Conservation (phyloP, 768 basidiomycete genomes). For the Lentinus tigrinus region DNA sequence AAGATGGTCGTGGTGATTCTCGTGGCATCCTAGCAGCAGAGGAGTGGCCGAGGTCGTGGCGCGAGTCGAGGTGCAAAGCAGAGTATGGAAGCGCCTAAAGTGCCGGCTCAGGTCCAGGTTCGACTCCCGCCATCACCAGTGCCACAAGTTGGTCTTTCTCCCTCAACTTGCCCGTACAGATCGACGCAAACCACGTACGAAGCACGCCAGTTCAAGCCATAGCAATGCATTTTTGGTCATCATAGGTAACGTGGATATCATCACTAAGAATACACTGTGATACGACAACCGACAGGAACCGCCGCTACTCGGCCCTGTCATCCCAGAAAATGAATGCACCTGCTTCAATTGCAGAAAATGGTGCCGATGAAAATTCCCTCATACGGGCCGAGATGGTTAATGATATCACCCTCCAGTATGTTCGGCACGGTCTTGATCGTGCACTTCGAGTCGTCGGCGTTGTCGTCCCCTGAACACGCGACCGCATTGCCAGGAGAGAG, state of each 20-base stretch:
- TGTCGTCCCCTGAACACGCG: slow-evolving; percentile 52
- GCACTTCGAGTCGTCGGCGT: slow-evolving; percentile 52
- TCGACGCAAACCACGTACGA: too few species aligned
- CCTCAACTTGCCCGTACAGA: too few species aligned
- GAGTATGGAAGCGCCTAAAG: too few species aligned
- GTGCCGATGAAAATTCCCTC: slow-evolving; percentile 53
- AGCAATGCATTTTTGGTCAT: too few species aligned
- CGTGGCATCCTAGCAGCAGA: slow-evolving; percentile 11
- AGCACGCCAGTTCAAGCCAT: too few species aligned
- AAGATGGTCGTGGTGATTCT: slow-evolving; percentile 10
- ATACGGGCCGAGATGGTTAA: slow-evolving; percentile 59
- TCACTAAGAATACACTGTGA: background rate
- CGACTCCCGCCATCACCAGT: background rate
- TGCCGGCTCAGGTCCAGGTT: background rate
- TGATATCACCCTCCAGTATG: slow-evolving; percentile 46
- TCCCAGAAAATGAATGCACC: background rate
- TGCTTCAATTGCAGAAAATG: slow-evolving; percentile 28
- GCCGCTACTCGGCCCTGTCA: background rate
- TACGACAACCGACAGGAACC: background rate
- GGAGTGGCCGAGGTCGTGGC: too few species aligned
- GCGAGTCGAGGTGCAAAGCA: too few species aligned
- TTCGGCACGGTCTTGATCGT: slow-evolving; percentile 54
- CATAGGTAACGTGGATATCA: background rate
- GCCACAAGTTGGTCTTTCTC: too few species aligned
- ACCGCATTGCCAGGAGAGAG: slow-evolving; percentile 35